A percentile compares a stretch with the other conserved stretches of the same genome.
Evolutionary conservation across 2,329 filamentous ascomycete genomes (phyloP).

Genomic region (Penicillium sp.): DNA sequence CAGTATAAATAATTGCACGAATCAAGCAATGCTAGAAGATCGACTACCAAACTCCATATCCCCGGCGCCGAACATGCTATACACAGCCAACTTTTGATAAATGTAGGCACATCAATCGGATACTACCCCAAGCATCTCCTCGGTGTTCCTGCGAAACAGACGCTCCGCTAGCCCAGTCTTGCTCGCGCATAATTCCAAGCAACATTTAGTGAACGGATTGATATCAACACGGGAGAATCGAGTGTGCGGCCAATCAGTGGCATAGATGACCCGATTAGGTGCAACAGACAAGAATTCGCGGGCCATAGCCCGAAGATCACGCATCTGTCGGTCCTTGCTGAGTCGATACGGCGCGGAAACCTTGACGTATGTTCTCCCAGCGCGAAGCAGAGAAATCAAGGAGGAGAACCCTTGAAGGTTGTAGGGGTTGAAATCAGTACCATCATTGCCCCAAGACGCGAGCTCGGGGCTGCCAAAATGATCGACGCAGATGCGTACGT

Average conservation of each 20-base stretch:
- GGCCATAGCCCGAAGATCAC: conserved; percentile 50
- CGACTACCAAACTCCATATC: conserved; percentile 4
- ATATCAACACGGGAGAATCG: conserved; percentile 59
- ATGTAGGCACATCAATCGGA: conserved; percentile 7
- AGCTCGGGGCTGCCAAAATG: conserved; percentile 57
- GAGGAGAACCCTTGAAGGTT: conserved; percentile 51
- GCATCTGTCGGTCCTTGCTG: conserved; percentile 45
- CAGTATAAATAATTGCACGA: neutral
- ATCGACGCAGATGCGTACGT: conserved; percentile 57
- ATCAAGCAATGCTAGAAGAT: conserved; percentile 1
- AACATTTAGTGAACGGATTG: conserved; percentile 53
- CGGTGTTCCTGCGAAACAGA: conserved; percentile 57
- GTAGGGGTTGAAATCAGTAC: conserved; percentile 41
- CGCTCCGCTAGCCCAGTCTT: conserved; percentile 47
- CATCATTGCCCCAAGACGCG: conserved; percentile 10
- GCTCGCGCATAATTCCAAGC: conserved; percentile 53
- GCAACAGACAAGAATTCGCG: conserved; percentile 50
- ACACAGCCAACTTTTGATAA: neutral
- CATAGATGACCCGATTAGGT: conserved; percentile 53
- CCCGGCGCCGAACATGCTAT: conserved; percentile 11
- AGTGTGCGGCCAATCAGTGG: conserved; percentile 65
- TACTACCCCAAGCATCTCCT: conserved; percentile 48
- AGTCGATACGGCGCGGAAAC: conserved; percentile 60
- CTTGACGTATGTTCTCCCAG: conserved; percentile 56
- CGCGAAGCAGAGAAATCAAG: conserved; percentile 48